A percentile compares a stretch with the other conserved stretches of the same genome.
Conservation (phyloP, 2,329 filamentous ascomycete species). For the Fusarium albidum region DNA sequence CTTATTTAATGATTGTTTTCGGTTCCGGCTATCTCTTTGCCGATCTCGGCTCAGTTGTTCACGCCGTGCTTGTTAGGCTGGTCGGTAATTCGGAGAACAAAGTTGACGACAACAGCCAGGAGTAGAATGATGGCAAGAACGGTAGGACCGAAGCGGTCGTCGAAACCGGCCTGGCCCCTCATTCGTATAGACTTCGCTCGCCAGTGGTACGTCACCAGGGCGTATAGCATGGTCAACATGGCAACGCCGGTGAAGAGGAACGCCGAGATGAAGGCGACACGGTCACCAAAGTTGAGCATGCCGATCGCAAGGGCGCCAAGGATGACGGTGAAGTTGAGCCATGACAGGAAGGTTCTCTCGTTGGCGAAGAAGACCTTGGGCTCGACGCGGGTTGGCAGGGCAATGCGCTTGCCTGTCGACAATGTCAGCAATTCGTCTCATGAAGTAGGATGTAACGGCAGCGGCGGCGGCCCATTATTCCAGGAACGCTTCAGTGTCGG, state of each 20-base stretch:
- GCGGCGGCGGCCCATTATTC: not conserved
- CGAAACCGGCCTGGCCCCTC: constrained; percentile 93
- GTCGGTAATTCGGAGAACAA: constrained; percentile 76
- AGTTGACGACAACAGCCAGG: constrained; percentile 94
- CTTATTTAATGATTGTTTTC: not conserved
- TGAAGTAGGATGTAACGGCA: not conserved
- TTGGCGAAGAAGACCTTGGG: constrained; percentile 99
- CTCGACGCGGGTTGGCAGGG: constrained; percentile 96
- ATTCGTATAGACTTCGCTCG: constrained; percentile 90
- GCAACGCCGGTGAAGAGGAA: constrained; percentile 94
- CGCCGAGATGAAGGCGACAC: constrained; percentile 90
- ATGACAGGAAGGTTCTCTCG: constrained; percentile 98
- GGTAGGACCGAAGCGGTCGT: constrained; percentile 94
- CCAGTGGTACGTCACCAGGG: constrained; percentile 96
- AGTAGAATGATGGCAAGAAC: constrained; percentile 87
- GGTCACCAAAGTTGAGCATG: constrained; percentile 97
- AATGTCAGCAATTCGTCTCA: constrained; percentile 22
- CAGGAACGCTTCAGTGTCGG: constrained; percentile 41
- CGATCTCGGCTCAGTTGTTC: constrained; percentile 14
- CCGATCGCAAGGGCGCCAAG: constrained; percentile 95
- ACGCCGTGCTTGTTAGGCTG: constrained; percentile 48
- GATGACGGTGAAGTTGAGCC: constrained; percentile 99
- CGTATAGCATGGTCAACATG: constrained; percentile 95
- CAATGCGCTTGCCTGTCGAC: constrained; percentile 91
- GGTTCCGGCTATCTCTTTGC: not conserved